These are phyloP conservation scores for Ochromonas danica DNA, from an alignment of 108 stramenopile genomes.

Conservation along the genomic window DNA sequence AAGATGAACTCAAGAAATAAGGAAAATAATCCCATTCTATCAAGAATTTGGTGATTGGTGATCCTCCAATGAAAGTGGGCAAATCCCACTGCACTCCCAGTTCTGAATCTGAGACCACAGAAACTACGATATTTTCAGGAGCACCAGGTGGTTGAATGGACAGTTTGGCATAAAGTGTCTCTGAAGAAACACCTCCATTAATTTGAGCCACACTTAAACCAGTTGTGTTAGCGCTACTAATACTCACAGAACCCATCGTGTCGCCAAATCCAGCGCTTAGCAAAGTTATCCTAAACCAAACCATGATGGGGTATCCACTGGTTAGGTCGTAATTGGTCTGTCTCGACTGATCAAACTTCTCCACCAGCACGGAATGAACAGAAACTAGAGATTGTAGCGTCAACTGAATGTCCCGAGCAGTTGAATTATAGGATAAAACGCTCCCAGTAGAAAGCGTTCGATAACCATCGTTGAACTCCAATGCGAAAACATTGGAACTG, in stretches of 20 bases:
- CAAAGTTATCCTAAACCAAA: background rate
- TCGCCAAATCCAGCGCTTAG: background rate
- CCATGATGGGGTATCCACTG: background rate
- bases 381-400: background rate
- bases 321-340: background rate
- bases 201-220: background rate
- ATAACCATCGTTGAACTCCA: conserved; percentile 51
- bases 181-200: background rate
- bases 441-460: conserved; percentile 53
- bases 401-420: background rate
- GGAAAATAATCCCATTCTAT: conserved; percentile 64
- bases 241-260: background rate
- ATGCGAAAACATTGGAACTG: conserved; percentile 51
- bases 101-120: conserved; percentile 60
- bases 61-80: conserved; percentile 59
- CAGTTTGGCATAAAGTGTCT: background rate
- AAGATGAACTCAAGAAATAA: background rate
- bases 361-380: conserved; percentile 1
- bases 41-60: conserved; percentile 61
- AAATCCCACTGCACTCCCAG: conserved; percentile 60
- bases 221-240: background rate
- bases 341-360: background rate
- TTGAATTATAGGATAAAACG: background rate
- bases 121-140: conserved; percentile 54
- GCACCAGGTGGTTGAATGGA: background rate